Evolutionary conservation across 1,284 basidiomycete genomes (phyloP).

Genomic region (Inonotus obliquus): DNA sequence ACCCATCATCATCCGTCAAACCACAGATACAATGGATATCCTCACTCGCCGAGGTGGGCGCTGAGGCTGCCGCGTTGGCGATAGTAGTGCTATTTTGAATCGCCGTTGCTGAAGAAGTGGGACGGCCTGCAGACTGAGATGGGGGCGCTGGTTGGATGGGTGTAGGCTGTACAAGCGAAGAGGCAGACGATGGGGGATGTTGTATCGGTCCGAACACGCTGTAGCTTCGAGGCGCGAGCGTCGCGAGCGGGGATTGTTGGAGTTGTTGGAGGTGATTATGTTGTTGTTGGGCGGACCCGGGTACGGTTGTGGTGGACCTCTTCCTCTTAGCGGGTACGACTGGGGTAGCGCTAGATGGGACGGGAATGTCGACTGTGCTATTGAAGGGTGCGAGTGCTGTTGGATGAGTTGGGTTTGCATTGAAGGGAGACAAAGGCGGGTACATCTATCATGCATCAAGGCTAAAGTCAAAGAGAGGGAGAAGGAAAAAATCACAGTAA

Average conservation of each 20-base stretch:
- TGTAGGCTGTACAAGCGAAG: background rate
- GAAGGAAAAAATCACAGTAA: background rate
- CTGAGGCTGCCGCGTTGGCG: background rate
- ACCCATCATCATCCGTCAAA: slow-evolving; percentile 79
- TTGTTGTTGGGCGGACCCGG: background rate
- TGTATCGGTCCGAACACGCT: background rate
- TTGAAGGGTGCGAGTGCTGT: background rate
- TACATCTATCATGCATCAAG: background rate
- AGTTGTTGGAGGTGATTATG: slow-evolving; percentile 4
- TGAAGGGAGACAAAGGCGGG: background rate
- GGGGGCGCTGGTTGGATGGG: slow-evolving; percentile 18
- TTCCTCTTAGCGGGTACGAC: slow-evolving; percentile 13
- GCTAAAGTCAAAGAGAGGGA: background rate
- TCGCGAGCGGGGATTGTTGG: background rate
- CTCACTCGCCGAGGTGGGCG: slow-evolving; percentile 31
- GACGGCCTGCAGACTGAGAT: slow-evolving; percentile 19
- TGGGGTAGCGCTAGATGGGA: too few relatives aligned
- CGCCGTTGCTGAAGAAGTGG: slow-evolving; percentile 20
- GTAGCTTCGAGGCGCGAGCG: background rate
- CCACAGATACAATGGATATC: slow-evolving; percentile 72
- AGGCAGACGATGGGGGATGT: background rate
- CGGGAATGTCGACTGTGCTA: background rate
- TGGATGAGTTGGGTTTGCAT: background rate
- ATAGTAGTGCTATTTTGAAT: background rate
- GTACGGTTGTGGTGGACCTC: slow-evolving; percentile 1